These are phyloP conservation scores for Ceratobasidium sp. DNA, from an alignment of 1,284 basidiomycete species.

Conservation along the genomic window DNA sequence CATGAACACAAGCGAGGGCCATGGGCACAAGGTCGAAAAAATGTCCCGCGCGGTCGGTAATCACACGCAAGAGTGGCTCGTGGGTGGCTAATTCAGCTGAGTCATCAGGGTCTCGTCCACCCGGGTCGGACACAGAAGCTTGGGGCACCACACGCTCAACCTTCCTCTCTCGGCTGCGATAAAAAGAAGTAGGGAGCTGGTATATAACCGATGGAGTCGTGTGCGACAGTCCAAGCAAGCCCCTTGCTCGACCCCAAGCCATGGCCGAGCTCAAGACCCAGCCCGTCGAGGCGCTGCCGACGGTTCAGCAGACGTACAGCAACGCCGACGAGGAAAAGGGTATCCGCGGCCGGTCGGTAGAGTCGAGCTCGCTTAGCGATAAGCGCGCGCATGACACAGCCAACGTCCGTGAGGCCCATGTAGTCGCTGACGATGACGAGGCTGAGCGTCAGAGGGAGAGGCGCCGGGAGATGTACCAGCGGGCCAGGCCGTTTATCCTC, in stretches of 20 bases:
- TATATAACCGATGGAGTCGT: background rate
- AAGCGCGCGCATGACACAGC: constrained; percentile 15
- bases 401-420: constrained; percentile 7
- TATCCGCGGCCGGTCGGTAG: constrained; percentile 14
- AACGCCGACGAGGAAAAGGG: constrained; percentile 18
- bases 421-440: constrained; percentile 26
- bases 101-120: background rate
- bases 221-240: background rate
- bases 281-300: background rate
- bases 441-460: constrained; percentile 14
- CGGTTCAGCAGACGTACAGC: background rate
- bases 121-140: background rate
- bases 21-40: background rate
- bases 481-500: constrained; percentile 63
- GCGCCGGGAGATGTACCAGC: constrained; percentile 49
- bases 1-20: background rate
- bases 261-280: constrained; percentile 17
- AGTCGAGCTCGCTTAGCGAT: constrained; percentile 32
- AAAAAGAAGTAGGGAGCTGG: background rate
- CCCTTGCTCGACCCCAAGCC: background rate
- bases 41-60: background rate
- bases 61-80: constrained; percentile 12
- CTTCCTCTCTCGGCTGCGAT: constrained; percentile 20
- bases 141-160: background rate
- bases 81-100: constrained; percentile 14